A percentile compares a stretch with the other conserved stretches of the same genome.
These are phyloP conservation scores for Heracleum sosnowskyi DNA, from an alignment of 129 eudicot genomes.

Conservation along the genomic window DNA sequence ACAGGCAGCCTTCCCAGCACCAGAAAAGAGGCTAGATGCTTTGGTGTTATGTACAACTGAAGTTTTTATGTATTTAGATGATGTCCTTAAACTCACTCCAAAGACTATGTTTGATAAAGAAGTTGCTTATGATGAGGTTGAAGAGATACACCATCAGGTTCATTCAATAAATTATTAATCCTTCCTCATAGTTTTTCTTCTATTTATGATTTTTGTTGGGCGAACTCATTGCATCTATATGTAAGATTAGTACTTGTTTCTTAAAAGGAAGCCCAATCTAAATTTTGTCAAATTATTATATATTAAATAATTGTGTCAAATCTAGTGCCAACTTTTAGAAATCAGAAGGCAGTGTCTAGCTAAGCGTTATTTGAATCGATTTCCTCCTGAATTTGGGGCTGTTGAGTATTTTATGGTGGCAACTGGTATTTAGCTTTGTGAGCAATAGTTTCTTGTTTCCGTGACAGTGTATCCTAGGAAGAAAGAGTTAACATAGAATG, in stretches of 20 bases:
- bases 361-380: not conserved
- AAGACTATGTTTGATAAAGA: slow-evolving; percentile 82
- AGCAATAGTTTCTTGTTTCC: not conserved
- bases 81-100: slow-evolving; percentile 71
- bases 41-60: slow-evolving; percentile 66
- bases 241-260: not conserved
- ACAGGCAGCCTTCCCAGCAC: slow-evolving; percentile 86
- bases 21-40: slow-evolving; percentile 84
- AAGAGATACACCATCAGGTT: slow-evolving; percentile 95
- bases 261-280: not conserved
- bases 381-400: not conserved
- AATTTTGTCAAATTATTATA: not conserved
- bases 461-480: not conserved
- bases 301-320: not conserved
- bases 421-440: not conserved
- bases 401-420: not conserved
- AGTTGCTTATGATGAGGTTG: slow-evolving; percentile 76
- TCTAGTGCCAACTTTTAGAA: not conserved
- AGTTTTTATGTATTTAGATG: slow-evolving; percentile 67
- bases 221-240: not conserved
- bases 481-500: not conserved
- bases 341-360: not conserved
- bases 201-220: not conserved
- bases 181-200: not conserved
- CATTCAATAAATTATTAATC: not conserved